A percentile compares a stretch with the other conserved stretches of the same genome.
phyloP scores from a whole-genome alignment of 2,329 filamentous ascomycete genomes.

The Bipolaris sorokiniana region DNA sequence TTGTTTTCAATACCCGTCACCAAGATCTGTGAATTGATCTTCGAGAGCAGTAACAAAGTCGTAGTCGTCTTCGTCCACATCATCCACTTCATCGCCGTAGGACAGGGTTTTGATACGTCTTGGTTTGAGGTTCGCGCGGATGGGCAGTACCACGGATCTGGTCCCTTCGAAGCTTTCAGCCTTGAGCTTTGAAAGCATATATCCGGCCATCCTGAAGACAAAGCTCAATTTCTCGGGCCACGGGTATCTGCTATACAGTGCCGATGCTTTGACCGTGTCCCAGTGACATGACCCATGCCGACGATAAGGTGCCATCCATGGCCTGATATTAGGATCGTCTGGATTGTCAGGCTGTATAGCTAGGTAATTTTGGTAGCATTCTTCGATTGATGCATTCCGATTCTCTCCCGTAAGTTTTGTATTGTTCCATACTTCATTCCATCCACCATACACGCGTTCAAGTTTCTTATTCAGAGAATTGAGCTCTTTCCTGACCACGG shows the following conservation, averaged over 20 bases:
- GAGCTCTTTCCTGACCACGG: conserved; percentile 20
- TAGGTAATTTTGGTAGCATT: conserved; percentile 28
- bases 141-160: conserved; percentile 20
- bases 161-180: conserved; percentile 17
- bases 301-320: conserved; percentile 23
- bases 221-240: conserved; percentile 33
- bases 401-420: conserved; percentile 6
- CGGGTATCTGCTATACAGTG: conserved; percentile 42
- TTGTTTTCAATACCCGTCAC: too few species aligned
- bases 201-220: conserved; percentile 50
- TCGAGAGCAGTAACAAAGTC: conserved; percentile 5
- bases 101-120: conserved; percentile 32
- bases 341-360: conserved; percentile 26
- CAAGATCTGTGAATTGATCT: conserved; percentile 5
- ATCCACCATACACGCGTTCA: conserved; percentile 6
- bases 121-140: conserved; percentile 43
- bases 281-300: conserved; percentile 39
- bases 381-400: conserved; percentile 22
- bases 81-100: conserved; percentile 19
- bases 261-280: conserved; percentile 56
- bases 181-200: conserved; percentile 50
- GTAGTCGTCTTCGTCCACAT: conserved; percentile 15
- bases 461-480: conserved; percentile 5
- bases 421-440: conserved; percentile 12
- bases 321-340: conserved; percentile 17